Conservation (phyloP, 805 yeast genomes). For the Monosporozyma solicola region DNA sequence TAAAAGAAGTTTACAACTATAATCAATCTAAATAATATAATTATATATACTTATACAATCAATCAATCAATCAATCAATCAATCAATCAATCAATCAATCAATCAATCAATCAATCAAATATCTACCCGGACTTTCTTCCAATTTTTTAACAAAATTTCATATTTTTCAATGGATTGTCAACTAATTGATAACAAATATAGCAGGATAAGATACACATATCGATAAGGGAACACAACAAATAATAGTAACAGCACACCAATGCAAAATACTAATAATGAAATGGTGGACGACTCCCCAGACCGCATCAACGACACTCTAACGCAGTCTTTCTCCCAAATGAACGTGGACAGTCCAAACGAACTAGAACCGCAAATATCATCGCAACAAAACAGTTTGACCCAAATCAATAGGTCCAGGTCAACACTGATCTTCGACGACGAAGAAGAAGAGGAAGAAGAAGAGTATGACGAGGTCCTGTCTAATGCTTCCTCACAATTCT, state of each 20-base stretch:
- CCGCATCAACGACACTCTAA: constrained; percentile 8
- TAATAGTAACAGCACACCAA: too few relatives aligned
- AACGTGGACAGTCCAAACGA: constrained; percentile 26
- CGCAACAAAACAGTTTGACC: constrained; percentile 4
- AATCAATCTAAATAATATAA: not conserved
- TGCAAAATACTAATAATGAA: not conserved
- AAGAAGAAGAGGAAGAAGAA: constrained; percentile 31
- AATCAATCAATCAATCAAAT: too few relatives aligned
- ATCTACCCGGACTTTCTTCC: not conserved
- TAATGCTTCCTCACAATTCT: constrained; percentile 4
- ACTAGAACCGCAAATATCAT: constrained; percentile 14
- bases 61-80: too few relatives aligned
- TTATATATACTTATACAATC: too few relatives aligned
- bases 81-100: too few relatives aligned
- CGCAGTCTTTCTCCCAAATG: constrained; percentile 30
- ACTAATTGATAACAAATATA: too few relatives aligned
- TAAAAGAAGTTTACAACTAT: not conserved
- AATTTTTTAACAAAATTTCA: not conserved
- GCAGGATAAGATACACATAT: too few relatives aligned
- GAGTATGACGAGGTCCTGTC: constrained; percentile 8
- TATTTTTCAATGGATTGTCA: not conserved
- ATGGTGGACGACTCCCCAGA: not conserved
- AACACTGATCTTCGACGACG: constrained; percentile 60
- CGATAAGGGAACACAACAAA: too few relatives aligned
- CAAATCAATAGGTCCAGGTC: constrained; percentile 37